These are phyloP conservation scores for Dionaea muscipula DNA, from an alignment of 179 eudicot genomes.

Conservation along the genomic window DNA sequence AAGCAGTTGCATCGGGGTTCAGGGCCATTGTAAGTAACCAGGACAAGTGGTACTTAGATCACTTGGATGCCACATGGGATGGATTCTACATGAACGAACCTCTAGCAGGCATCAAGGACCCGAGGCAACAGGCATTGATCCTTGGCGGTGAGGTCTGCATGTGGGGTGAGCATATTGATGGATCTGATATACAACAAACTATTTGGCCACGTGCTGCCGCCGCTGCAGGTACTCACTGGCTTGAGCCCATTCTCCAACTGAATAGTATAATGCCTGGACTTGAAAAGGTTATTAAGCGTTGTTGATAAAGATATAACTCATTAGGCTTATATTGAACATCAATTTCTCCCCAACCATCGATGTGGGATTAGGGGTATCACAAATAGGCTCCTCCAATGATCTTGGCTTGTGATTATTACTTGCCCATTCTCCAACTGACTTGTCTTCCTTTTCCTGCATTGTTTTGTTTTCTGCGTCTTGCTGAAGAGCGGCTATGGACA, in stretches of 20 bases:
- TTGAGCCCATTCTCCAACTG: not conserved
- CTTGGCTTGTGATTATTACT: not conserved
- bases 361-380: no score
- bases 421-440: not conserved
- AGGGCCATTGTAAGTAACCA: slow-evolving; percentile 92
- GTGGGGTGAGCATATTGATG: slow-evolving; percentile 81
- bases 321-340: no score
- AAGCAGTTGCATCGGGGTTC: slow-evolving; percentile 62
- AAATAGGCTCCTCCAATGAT: no score
- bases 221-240: slow-evolving; percentile 56
- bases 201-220: slow-evolving; percentile 99
- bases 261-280: no score
- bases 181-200: slow-evolving; percentile 67
- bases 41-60: slow-evolving; percentile 82
- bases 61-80: slow-evolving; percentile 57
- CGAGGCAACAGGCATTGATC: slow-evolving; percentile 44
- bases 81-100: slow-evolving; percentile 65
- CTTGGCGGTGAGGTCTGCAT: slow-evolving; percentile 78
- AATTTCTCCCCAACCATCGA: no score
- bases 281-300: no score
- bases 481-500: slow-evolving; percentile 79
- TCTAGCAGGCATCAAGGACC: slow-evolving; percentile 42
- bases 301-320: no score
- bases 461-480: not conserved
- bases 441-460: not conserved